Evolutionary conservation across 768 basidiomycete species (phyloP), one percentile per base, ranked within the genome.

Genomic region (Kwoniella dejecticola): DNA sequence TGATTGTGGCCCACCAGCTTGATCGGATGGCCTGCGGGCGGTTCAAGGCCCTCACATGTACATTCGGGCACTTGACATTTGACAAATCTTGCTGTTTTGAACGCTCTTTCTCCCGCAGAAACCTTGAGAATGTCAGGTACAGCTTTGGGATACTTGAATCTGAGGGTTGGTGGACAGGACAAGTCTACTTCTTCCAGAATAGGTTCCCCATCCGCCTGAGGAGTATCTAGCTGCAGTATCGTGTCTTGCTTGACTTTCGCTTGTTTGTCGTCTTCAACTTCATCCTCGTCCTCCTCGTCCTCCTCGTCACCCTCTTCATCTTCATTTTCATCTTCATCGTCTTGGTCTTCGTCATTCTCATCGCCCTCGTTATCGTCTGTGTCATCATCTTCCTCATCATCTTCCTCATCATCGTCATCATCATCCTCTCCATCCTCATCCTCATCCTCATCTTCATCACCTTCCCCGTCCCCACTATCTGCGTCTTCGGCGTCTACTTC

Each of bases 1-100:
- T 91, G 90, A 29, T 85, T 82, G 40, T 73, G 77, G 26, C 27
- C 46, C 15, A 40, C 26, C 11, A 23, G 13, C 36, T 54, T 31
- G 47, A 81, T 80, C 74, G 90, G 89, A 0, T 88, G 86, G 75
- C 89, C 91, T 11, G 80, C 79, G 70, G 85, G 83, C 27, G 91
- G 91, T 53, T 83, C 86, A 24, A 94, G 82, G 19, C 88, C 87
- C n/a, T 76, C 55, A 72, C 92, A 94, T n/a, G 81, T 72, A 70
- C 92, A 95, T 40, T 53, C 68, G 3, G 63, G 48, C 0, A 76
- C 71, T 2, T 84, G 79, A 73, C 92, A 95, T 0, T 83, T 81
- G 3, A 88, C 85, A 79, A 91, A 91, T 15, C 92, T 85, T 4
- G 92, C 89, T 58, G 92, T 88, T 81, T 91, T 93, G 71, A 78